A percentile compares a stretch with the other conserved stretches of the same genome.
phyloP scores from a whole-genome alignment of 106 monocot genomes.

The Chionographis japonica region DNA sequence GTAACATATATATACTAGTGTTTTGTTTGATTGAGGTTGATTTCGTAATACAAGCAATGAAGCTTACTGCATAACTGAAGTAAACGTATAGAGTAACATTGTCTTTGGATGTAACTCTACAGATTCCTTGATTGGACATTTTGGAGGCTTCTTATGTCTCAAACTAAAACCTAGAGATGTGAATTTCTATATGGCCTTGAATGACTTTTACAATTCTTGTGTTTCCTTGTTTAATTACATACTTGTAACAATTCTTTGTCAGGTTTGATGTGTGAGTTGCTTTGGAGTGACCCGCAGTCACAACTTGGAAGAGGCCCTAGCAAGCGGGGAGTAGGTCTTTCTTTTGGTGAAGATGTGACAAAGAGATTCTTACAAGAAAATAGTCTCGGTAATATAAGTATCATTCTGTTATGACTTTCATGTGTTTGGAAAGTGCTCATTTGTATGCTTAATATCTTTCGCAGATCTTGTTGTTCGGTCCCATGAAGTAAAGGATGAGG shows the following conservation, averaged over 20 bases:
- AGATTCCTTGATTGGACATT: no score
- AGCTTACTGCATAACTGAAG: no score
- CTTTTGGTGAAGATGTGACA: slow-evolving; percentile 95
- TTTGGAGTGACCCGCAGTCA: slow-evolving; percentile 99
- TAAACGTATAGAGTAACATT: no score
- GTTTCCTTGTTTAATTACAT: background rate
- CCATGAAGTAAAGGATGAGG: slow-evolving; percentile 98
- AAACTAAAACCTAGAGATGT: no score
- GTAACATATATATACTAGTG: no score
- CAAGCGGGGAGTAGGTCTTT: slow-evolving; percentile 95
- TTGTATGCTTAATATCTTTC: background rate
- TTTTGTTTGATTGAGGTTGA: no score
- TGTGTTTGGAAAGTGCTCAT: background rate
- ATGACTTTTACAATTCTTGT: no score
- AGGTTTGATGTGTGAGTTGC: slow-evolving; percentile 98
- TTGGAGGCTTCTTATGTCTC: no score
- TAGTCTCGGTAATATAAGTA: slow-evolving; percentile 56
- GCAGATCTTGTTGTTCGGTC: slow-evolving; percentile 92
- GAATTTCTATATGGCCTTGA: no score
- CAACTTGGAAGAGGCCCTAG: slow-evolving; percentile 92
- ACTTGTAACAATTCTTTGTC: background rate
- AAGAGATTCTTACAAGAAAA: slow-evolving; percentile 86
- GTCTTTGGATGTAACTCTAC: no score
- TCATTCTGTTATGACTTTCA: background rate
- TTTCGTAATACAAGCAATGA: no score